Conservation (phyloP, 2,329 filamentous ascomycete species). For the Xylaria sp. region DNA sequence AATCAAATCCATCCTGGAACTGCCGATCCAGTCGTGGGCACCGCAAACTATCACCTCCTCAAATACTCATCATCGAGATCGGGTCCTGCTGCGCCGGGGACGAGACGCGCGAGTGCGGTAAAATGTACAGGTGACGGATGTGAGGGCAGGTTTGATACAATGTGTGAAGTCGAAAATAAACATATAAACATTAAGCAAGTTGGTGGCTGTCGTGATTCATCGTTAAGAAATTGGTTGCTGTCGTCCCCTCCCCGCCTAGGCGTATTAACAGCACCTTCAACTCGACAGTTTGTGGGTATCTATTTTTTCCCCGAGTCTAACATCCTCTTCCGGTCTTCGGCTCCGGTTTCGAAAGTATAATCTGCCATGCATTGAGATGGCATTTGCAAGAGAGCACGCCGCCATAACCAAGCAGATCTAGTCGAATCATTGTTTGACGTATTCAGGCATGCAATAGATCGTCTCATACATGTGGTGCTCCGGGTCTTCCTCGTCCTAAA, state of each 20-base stretch:
- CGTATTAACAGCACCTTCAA: slow-evolving; percentile 33
- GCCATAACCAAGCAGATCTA: slow-evolving; percentile 35
- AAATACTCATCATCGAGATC: slow-evolving; percentile 29
- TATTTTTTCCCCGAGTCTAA: slow-evolving; percentile 35
- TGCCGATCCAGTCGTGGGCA: slow-evolving; percentile 24
- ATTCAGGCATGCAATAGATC: slow-evolving; percentile 13
- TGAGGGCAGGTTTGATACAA: slow-evolving; percentile 43
- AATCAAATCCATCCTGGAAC: slow-evolving; percentile 29
- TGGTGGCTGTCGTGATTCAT: slow-evolving; percentile 32
- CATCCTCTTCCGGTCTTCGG: slow-evolving; percentile 25
- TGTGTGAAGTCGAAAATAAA: slow-evolving; percentile 41
- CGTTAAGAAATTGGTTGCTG: slow-evolving; percentile 30
- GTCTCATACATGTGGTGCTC: slow-evolving; percentile 62
- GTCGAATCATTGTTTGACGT: slow-evolving; percentile 14
- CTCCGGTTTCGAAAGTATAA: slow-evolving; percentile 22
- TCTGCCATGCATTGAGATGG: slow-evolving; percentile 21
- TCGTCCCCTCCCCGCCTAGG: slow-evolving; percentile 34
- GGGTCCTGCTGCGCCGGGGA: slow-evolving; percentile 41
- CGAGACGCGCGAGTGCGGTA: slow-evolving; percentile 42
- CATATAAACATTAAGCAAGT: slow-evolving; percentile 50
- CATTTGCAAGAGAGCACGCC: slow-evolving; percentile 19
- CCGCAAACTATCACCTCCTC: slow-evolving; percentile 32
- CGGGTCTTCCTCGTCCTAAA: slow-evolving; percentile 59
- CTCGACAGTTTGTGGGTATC: slow-evolving; percentile 43
- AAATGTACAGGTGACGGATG: slow-evolving; percentile 46